Evolutionary conservation across 768 basidiomycete species (phyloP).

Genomic region (Calvatia gigantea): DNA sequence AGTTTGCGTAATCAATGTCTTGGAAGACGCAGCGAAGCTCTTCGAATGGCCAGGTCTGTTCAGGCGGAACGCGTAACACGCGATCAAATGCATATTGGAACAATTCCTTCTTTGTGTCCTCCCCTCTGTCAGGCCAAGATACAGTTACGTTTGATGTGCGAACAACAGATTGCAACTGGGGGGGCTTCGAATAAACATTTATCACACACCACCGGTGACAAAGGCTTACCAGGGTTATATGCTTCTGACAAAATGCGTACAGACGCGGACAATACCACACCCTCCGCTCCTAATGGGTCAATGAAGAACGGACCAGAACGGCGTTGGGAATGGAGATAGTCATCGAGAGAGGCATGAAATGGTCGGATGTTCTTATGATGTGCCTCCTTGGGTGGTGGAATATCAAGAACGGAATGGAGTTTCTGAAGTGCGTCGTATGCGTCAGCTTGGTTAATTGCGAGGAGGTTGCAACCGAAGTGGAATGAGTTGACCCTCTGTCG

Average conservation of each 20-base stretch:
- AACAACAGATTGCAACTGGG: background rate
- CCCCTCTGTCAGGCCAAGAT: too few species aligned
- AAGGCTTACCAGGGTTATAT: constrained; percentile 13
- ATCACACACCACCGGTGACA: background rate
- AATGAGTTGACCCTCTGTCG: background rate
- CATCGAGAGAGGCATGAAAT: background rate
- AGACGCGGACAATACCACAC: background rate
- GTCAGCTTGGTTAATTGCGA: background rate
- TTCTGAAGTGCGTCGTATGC: background rate
- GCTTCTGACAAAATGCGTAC: background rate
- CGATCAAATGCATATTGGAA: too few species aligned
- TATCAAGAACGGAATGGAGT: background rate
- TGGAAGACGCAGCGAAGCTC: too few species aligned
- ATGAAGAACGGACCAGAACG: background rate
- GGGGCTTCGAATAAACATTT: background rate
- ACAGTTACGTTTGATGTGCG: too few species aligned
- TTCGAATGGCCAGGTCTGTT: too few species aligned
- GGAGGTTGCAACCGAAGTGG: background rate
- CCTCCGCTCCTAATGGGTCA: background rate
- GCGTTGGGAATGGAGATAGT: background rate
- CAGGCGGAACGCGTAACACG: too few species aligned
- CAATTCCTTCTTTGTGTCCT: too few species aligned
- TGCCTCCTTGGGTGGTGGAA: background rate
- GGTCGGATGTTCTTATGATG: background rate
- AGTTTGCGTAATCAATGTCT: too few species aligned